Evolutionary conservation across 805 yeast genomes (phyloP).

Genomic region (Starmerella gropengiesseri): DNA sequence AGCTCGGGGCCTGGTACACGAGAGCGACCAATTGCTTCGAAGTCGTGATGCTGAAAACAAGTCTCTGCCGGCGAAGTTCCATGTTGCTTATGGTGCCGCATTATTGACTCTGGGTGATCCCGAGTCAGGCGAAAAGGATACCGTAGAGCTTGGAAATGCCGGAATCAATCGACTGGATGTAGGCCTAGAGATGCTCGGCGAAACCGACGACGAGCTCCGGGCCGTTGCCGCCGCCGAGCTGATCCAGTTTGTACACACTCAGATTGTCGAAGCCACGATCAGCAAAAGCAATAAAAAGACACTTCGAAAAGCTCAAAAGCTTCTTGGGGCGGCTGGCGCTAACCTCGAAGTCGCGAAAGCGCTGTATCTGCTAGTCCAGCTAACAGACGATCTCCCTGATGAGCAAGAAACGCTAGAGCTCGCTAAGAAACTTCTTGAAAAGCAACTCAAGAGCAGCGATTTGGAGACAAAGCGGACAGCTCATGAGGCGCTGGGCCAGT

Average conservation of each 20-base stretch:
- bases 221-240: slow-evolving; percentile 21
- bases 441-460: slow-evolving; percentile 4
- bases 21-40: slow-evolving; percentile 65
- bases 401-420: background rate
- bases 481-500: slow-evolving; percentile 28
- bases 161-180: slow-evolving; percentile 57
- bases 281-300: slow-evolving; percentile 7
- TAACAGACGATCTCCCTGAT: slow-evolving; percentile 13
- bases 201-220: background rate
- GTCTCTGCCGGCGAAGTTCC: slow-evolving; percentile 37
- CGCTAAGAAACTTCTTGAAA: slow-evolving; percentile 3
- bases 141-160: slow-evolving; percentile 49
- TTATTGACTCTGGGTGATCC: slow-evolving; percentile 29
- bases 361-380: slow-evolving; percentile 12
- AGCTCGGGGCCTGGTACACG: slow-evolving; percentile 72
- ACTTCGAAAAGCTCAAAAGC: slow-evolving; percentile 1
- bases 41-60: slow-evolving; percentile 25
- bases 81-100: slow-evolving; percentile 64
- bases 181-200: slow-evolving; percentile 36
- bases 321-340: background rate
- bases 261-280: slow-evolving; percentile 9
- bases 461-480: slow-evolving; percentile 19
- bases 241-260: slow-evolving; percentile 17
- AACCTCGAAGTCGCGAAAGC: slow-evolving; percentile 18
- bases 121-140: slow-evolving; percentile 21